These are phyloP conservation scores for Metarhizium sp. DNA, from an alignment of 2,329 filamentous ascomycete genomes.

Conservation along the genomic window DNA sequence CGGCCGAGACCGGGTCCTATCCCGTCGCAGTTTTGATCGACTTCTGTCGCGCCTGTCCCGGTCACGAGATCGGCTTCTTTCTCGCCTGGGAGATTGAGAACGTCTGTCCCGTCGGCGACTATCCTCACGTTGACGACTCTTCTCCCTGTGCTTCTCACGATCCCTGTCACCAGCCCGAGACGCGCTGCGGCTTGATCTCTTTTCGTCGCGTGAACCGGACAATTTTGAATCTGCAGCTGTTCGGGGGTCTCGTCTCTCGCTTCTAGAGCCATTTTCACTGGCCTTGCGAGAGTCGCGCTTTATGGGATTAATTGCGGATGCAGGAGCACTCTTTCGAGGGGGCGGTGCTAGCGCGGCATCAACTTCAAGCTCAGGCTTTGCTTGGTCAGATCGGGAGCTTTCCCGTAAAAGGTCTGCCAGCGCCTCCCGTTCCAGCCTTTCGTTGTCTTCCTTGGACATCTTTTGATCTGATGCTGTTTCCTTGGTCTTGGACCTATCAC, in stretches of 20 bases:
- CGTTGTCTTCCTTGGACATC: slow-evolving; percentile 48
- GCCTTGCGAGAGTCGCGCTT: slow-evolving; percentile 32
- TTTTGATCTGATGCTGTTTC: slow-evolving; percentile 34
- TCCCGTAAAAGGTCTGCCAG: slow-evolving; percentile 50
- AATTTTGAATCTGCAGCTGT: slow-evolving; percentile 18
- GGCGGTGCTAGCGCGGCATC: slow-evolving; percentile 47
- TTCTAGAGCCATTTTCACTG: slow-evolving; percentile 20
- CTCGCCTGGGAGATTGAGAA: slow-evolving; percentile 28
- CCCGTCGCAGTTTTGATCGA: slow-evolving; percentile 25
- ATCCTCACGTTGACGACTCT: slow-evolving; percentile 20
- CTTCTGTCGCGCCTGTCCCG: slow-evolving; percentile 26
- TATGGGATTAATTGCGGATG: slow-evolving; percentile 51
- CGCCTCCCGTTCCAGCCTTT: slow-evolving; percentile 48
- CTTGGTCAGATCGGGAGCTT: slow-evolving; percentile 39
- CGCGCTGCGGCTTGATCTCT: slow-evolving; percentile 21
- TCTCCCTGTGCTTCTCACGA: slow-evolving; percentile 17
- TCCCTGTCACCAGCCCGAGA: slow-evolving; percentile 21
- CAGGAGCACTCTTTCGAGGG: slow-evolving; percentile 40
- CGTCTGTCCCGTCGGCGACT: slow-evolving; percentile 25
- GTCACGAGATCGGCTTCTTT: slow-evolving; percentile 22
- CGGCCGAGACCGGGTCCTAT: slow-evolving; percentile 30
- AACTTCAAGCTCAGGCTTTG: slow-evolving; percentile 46
- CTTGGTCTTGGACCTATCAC: slow-evolving; percentile 24
- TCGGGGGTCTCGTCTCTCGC: slow-evolving; percentile 22
- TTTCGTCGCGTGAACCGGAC: slow-evolving; percentile 18